phyloP scores from a whole-genome alignment of 768 basidiomycete genomes.

The Megacollybia marginata region DNA sequence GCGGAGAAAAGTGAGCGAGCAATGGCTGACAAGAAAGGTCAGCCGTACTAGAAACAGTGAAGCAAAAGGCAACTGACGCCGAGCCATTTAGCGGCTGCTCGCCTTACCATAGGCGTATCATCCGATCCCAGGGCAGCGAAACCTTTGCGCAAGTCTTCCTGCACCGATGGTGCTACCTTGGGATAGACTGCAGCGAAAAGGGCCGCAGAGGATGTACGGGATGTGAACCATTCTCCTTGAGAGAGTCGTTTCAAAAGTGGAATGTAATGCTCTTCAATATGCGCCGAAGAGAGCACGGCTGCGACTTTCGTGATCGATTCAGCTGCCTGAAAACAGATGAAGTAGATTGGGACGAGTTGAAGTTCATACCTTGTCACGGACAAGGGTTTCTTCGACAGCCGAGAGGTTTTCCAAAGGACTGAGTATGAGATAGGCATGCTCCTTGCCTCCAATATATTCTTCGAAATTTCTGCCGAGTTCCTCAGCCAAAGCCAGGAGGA shows the following conservation, averaged over 20 bases:
- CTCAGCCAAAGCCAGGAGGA: constrained; percentile 90
- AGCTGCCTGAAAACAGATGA: constrained; percentile 57
- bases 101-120: constrained; percentile 97
- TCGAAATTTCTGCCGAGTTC: constrained; percentile 90
- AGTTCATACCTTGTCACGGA: constrained; percentile 82
- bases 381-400: constrained; percentile 95
- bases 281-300: constrained; percentile 61
- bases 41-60: constrained; percentile 1
- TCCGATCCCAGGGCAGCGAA: constrained; percentile 80
- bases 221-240: constrained; percentile 97
- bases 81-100: constrained; percentile 94
- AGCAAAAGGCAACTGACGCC: constrained; percentile 54
- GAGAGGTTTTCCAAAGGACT: constrained; percentile 94
- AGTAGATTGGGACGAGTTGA: neutral
- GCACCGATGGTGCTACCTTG: constrained; percentile 61
- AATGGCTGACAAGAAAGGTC: constrained; percentile 49
- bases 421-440: constrained; percentile 79
- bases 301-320: constrained; percentile 93
- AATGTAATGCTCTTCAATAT: constrained; percentile 86
- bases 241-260: constrained; percentile 87
- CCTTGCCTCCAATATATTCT: constrained; percentile 89
- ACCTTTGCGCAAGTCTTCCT: constrained; percentile 84
- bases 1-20: constrained; percentile 70
- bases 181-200: constrained; percentile 88
- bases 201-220: constrained; percentile 91